These are phyloP conservation scores for Artemisia annua DNA, from an alignment of 129 eudicot genomes.

Conservation along the genomic window DNA sequence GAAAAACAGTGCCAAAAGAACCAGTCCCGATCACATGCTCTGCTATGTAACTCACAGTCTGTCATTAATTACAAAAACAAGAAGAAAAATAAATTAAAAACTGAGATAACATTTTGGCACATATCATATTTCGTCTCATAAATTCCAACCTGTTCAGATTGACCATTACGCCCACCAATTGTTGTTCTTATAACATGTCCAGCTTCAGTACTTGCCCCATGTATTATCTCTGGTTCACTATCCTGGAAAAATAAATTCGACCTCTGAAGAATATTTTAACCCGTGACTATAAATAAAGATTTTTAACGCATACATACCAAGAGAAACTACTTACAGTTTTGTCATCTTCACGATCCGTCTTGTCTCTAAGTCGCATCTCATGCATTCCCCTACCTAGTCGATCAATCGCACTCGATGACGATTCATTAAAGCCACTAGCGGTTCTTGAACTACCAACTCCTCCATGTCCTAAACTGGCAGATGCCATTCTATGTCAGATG, in stretches of 20 bases:
- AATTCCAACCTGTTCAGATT: slow-evolving; percentile 75
- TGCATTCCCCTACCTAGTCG: slow-evolving; percentile 90
- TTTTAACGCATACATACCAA: not conserved
- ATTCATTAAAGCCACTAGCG: slow-evolving; percentile 63
- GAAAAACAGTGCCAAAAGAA: slow-evolving; percentile 94
- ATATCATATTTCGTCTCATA: slow-evolving; percentile 12
- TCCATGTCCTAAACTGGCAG: slow-evolving; percentile 78
- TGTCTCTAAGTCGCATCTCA: slow-evolving; percentile 84
- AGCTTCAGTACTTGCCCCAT: slow-evolving; percentile 87
- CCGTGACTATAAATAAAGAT: not conserved
- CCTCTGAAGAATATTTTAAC: not conserved
- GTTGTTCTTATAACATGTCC: slow-evolving; percentile 94
- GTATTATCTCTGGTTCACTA: slow-evolving; percentile 87
- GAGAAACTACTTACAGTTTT: slow-evolving; percentile 39
- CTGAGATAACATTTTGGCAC: not conserved
- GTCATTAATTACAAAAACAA: slow-evolving; percentile 30
- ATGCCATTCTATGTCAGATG: slow-evolving; percentile 55
- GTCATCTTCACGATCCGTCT: slow-evolving; percentile 79
- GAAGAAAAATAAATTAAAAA: not conserved
- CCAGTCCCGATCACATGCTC: slow-evolving; percentile 99
- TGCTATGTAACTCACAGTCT: slow-evolving; percentile 91
- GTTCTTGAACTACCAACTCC: slow-evolving; percentile 88
- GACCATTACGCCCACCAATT: slow-evolving; percentile 93
- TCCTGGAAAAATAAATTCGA: slow-evolving; percentile 51
- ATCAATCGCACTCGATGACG: slow-evolving; percentile 81